Evolutionary conservation across 257 asterid genomes (phyloP).

Genomic region (Solanum bulbocastanum): DNA sequence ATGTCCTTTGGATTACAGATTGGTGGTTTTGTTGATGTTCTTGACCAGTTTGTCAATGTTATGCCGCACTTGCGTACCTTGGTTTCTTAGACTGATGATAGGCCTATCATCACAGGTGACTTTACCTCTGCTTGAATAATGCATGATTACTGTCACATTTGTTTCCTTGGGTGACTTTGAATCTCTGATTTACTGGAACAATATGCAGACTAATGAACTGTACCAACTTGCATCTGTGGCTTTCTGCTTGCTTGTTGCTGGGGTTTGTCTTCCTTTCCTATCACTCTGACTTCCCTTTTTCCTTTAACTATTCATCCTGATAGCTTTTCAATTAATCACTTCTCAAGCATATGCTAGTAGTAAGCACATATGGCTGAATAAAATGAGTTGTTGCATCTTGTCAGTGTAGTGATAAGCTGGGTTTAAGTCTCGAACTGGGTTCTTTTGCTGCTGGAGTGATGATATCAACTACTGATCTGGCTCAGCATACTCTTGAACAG

Average conservation of each 20-base stretch:
- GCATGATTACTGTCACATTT: background rate
- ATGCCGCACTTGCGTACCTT: constrained; percentile 55
- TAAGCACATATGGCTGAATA: background rate
- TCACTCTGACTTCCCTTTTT: background rate
- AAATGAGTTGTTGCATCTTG: constrained; percentile 11
- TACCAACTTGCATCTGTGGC: constrained; percentile 81
- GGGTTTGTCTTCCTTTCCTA: constrained; percentile 49
- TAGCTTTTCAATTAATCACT: background rate
- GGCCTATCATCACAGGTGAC: constrained; percentile 73
- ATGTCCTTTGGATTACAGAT: constrained; percentile 32
- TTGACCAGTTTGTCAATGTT: constrained; percentile 39
- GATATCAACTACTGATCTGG: constrained; percentile 80
- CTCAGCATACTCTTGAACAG: constrained; percentile 81
- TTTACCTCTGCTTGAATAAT: constrained; percentile 12
- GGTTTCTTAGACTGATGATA: constrained; percentile 77
- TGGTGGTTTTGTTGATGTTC: constrained; percentile 46
- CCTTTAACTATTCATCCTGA: background rate
- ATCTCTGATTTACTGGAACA: constrained; percentile 11
- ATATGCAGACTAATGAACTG: constrained; percentile 76
- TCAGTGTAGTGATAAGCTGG: constrained; percentile 87
- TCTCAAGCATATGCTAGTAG: background rate
- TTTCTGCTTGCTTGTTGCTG: constrained; percentile 82
- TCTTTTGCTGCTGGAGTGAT: constrained; percentile 91
- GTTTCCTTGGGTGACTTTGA: constrained; percentile 19
- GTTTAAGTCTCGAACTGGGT: constrained; percentile 83